Evolutionary conservation across 2,329 filamentous ascomycete species (phyloP).

Genomic region (Cordyceps javanica): DNA sequence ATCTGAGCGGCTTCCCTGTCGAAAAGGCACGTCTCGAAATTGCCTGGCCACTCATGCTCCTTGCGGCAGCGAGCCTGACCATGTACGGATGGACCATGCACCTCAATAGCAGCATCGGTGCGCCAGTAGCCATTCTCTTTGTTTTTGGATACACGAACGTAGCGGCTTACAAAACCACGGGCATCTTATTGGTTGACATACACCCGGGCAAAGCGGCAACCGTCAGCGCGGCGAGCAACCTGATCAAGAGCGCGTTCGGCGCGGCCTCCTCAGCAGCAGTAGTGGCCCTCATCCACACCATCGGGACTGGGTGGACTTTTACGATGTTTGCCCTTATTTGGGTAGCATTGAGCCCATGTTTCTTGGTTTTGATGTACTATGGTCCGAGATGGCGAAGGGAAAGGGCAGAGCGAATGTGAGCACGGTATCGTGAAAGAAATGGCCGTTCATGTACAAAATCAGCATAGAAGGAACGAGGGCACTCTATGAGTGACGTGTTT

Average conservation of each 20-base stretch:
- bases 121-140: neutral
- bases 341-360: neutral
- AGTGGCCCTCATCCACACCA: neutral
- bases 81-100: neutral
- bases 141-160: neutral
- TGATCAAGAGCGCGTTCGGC: neutral
- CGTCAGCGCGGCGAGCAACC: neutral
- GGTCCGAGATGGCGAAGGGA: neutral
- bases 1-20: constrained; percentile 36
- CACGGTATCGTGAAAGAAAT: neutral
- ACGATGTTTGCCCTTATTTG: neutral
- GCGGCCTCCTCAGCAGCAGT: neutral
- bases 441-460: neutral
- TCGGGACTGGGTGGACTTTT: neutral
- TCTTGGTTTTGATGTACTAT: neutral
- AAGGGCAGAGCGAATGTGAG: neutral
- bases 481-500: too few species aligned
- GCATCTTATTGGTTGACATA: neutral
- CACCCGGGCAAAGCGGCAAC: neutral
- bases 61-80: neutral
- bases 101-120: neutral
- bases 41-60: constrained; percentile 37
- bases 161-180: neutral
- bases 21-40: constrained; percentile 37
- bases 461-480: neutral